Evolutionary conservation across 768 basidiomycete genomes (phyloP).

Genomic region (Postia placenta): DNA sequence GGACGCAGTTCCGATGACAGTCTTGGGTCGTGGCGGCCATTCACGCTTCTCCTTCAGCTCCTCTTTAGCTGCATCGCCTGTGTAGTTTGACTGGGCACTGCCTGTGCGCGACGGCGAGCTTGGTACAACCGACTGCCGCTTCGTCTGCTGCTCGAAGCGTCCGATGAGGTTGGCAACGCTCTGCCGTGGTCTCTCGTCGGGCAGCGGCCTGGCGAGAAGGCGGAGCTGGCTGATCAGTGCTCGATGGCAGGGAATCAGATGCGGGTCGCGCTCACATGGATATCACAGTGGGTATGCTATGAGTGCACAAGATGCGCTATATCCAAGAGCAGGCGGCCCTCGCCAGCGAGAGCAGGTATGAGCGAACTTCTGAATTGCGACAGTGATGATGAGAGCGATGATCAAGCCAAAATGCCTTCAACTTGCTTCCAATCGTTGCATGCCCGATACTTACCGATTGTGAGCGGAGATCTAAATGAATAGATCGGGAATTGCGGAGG

Average conservation of each 20-base stretch:
- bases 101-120: slow-evolving; percentile 45
- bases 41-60: slow-evolving; percentile 68
- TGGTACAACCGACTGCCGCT: slow-evolving; percentile 44
- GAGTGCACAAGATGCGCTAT: not conserved
- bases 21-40: slow-evolving; percentile 53
- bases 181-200: slow-evolving; percentile 82
- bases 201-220: slow-evolving; percentile 61
- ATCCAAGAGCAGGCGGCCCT: slow-evolving; percentile 8
- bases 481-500: too few relatives aligned
- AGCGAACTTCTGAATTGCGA: not conserved
- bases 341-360: slow-evolving; percentile 17
- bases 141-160: slow-evolving; percentile 78
- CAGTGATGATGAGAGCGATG: not conserved
- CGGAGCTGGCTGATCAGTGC: not conserved
- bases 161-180: slow-evolving; percentile 90
- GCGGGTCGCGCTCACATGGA: not conserved
- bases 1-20: not conserved
- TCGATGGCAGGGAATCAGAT: not conserved
- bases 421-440: too few relatives aligned
- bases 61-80: slow-evolving; percentile 59
- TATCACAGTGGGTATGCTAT: not conserved
- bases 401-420: too few relatives aligned
- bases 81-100: slow-evolving; percentile 60
- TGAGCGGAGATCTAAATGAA: too few relatives aligned
- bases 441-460: too few relatives aligned